Evolutionary conservation across 139 green algal species (phyloP).

Genomic region (Micromonas commoda): DNA sequence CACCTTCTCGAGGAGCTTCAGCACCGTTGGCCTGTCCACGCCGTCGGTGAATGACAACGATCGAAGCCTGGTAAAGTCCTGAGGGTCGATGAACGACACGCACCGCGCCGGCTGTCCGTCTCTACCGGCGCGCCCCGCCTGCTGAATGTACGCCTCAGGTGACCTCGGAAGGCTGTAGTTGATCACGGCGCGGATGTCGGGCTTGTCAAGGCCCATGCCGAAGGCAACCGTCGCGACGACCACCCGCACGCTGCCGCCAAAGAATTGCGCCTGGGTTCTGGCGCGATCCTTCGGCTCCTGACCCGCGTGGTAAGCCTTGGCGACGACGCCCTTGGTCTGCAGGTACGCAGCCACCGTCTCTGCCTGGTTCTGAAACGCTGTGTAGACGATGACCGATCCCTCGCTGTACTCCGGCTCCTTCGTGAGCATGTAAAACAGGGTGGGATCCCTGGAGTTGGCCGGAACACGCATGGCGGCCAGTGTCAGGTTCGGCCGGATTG

Average conservation of each 20-base stretch:
- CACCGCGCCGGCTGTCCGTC: constrained; percentile 5
- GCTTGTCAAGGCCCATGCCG: constrained; percentile 50
- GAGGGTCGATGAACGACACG: constrained; percentile 8
- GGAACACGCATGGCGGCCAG: constrained; percentile 49
- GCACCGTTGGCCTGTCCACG: not conserved
- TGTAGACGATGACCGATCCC: constrained; percentile 15
- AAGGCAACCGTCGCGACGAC: constrained; percentile 49
- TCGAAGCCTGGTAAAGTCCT: not conserved
- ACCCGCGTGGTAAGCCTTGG: constrained; percentile 66
- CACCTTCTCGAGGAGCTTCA: not conserved
- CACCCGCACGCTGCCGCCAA: constrained; percentile 8
- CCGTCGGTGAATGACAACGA: constrained; percentile 15
- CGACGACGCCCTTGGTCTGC: constrained; percentile 42
- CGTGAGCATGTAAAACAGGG: constrained; percentile 5
- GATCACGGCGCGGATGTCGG: constrained; percentile 40
- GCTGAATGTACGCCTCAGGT: constrained; percentile 28
- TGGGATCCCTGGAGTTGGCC: not conserved
- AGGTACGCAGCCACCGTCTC: constrained; percentile 58
- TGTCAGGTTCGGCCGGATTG: constrained; percentile 65
- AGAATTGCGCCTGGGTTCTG: constrained; percentile 12
- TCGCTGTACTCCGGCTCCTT: not conserved
- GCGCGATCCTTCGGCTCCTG: constrained; percentile 12
- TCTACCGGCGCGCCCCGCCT: constrained; percentile 11
- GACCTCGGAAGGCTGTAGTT: constrained; percentile 40
- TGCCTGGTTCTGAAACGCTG: constrained; percentile 40